A percentile compares a stretch with the other conserved stretches of the same genome.
Evolutionary conservation across 2,329 filamentous ascomycete species (phyloP).

Genomic region (Didymella keratinophila): DNA sequence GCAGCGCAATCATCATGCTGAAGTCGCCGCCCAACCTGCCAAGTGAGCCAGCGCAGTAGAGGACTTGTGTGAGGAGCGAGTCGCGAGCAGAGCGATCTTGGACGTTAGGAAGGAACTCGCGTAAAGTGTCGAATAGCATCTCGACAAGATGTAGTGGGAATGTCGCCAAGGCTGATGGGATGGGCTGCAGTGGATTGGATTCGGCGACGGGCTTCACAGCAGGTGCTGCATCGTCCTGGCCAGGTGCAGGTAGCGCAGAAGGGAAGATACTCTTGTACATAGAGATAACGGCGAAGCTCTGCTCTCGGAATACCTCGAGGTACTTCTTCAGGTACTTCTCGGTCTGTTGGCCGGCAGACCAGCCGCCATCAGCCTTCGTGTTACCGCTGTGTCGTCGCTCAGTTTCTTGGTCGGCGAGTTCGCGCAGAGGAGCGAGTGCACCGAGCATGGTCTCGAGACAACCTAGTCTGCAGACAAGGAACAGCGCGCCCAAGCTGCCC

Average conservation of each 20-base stretch:
- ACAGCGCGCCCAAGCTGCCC: conserved; percentile 79
- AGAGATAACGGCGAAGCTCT: conserved; percentile 93
- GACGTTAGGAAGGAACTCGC: conserved; percentile 80
- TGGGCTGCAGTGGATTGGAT: conserved; percentile 56
- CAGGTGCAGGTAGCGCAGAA: conserved; percentile 58
- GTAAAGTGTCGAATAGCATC: conserved; percentile 79
- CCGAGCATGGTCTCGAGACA: conserved; percentile 81
- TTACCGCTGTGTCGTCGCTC: conserved; percentile 50
- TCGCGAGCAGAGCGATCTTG: conserved; percentile 81
- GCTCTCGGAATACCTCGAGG: conserved; percentile 96
- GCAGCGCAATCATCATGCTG: conserved; percentile 78
- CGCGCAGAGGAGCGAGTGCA: conserved; percentile 83
- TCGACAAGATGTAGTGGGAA: conserved; percentile 86
- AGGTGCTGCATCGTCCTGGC: conserved; percentile 36
- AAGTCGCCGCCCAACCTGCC: conserved; percentile 93
- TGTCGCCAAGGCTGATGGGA: conserved; percentile 80
- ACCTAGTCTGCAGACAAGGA: conserved; percentile 83
- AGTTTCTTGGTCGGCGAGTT: conserved; percentile 88
- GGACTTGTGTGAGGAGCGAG: conserved; percentile 87
- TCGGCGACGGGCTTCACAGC: conserved; percentile 32
- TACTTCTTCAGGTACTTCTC: conserved; percentile 94
- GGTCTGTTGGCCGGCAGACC: conserved; percentile 84
- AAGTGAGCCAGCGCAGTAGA: conserved; percentile 92
- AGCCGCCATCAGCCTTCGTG: conserved; percentile 56
- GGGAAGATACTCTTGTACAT: conserved; percentile 93